phyloP scores from a whole-genome alignment of 768 basidiomycete genomes.

The Lentinula sp. region DNA sequence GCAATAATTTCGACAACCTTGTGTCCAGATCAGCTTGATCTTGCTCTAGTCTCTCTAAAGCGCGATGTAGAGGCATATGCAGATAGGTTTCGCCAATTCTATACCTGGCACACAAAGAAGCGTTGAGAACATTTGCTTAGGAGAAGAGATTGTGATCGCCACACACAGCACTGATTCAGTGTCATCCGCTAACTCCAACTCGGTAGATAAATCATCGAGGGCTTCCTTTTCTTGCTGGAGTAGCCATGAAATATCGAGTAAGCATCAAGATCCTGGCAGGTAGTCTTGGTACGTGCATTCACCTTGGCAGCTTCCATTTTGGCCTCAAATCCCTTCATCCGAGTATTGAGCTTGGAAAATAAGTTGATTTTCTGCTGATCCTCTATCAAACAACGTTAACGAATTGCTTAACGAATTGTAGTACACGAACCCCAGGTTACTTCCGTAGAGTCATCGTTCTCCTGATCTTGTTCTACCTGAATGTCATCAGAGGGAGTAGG shows the following conservation, averaged over 20 bases:
- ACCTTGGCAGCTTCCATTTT: conserved; percentile 74
- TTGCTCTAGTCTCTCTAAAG: conserved; percentile 63
- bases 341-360: conserved; percentile 87
- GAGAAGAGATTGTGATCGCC: background rate
- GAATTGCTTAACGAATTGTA: conserved; percentile 4
- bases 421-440: conserved; percentile 78
- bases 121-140: background rate
- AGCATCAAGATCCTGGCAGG: background rate
- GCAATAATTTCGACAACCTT: conserved; percentile 45
- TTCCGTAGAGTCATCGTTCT: conserved; percentile 66
- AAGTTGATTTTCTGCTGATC: conserved; percentile 89
- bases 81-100: conserved; percentile 87
- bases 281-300: conserved; percentile 7
- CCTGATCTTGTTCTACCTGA: conserved; percentile 73
- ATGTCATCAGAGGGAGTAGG: conserved; percentile 1
- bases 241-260: background rate
- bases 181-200: conserved; percentile 87
- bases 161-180: conserved; percentile 72
- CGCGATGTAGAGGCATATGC: conserved; percentile 64
- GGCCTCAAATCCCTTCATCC: conserved; percentile 66
- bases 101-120: conserved; percentile 48
- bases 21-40: conserved; percentile 57
- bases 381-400: conserved; percentile 29
- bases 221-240: conserved; percentile 90
- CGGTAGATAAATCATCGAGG: conserved; percentile 80